Percentiles rank a stretch among this genome's conserved stretches.
phyloP scores from a whole-genome alignment of 2,329 filamentous ascomycete genomes.

The Tolypocladium amazonense region DNA sequence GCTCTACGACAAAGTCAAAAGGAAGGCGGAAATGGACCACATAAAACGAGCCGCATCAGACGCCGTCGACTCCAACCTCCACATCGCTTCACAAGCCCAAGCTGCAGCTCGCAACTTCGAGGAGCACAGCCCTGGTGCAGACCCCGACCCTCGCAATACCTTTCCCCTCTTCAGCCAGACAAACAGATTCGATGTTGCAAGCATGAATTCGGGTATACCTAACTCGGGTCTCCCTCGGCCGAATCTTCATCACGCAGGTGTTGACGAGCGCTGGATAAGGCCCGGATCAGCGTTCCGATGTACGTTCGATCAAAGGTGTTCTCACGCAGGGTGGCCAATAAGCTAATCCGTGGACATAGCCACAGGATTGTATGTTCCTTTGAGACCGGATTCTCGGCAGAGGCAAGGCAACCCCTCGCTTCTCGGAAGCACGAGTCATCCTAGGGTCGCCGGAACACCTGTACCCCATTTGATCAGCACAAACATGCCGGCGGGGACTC shows the following conservation, averaged over 20 bases:
- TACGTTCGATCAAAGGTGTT: not conserved
- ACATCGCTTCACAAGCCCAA: slow-evolving; percentile 6
- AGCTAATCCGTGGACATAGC: not conserved
- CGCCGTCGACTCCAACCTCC: slow-evolving; percentile 19
- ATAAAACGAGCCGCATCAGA: slow-evolving; percentile 44
- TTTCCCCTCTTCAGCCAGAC: slow-evolving; percentile 5
- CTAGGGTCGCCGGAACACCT: slow-evolving; percentile 4
- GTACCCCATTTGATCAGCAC: slow-evolving; percentile 2
- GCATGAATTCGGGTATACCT: slow-evolving; percentile 6
- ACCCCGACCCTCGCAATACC: not conserved
- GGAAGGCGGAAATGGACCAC: slow-evolving; percentile 41
- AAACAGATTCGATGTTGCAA: slow-evolving; percentile 8
- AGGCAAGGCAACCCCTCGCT: slow-evolving; percentile 4
- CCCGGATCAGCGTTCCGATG: slow-evolving; percentile 1
- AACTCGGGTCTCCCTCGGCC: not conserved
- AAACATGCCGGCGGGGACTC: slow-evolving; percentile 3
- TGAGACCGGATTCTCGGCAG: slow-evolving; percentile 3
- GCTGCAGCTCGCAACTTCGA: slow-evolving; percentile 1
- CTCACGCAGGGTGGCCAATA: not conserved
- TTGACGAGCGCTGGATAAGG: not conserved
- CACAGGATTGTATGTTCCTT: not conserved
- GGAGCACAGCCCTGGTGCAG: not conserved
- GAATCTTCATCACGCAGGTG: not conserved
- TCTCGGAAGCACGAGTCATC: not conserved
- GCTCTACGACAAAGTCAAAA: slow-evolving; percentile 50